Base-by-base conservation (phyloP, 768 basidiomycete genomes). In the Phanerochaete carnosa region DNA sequence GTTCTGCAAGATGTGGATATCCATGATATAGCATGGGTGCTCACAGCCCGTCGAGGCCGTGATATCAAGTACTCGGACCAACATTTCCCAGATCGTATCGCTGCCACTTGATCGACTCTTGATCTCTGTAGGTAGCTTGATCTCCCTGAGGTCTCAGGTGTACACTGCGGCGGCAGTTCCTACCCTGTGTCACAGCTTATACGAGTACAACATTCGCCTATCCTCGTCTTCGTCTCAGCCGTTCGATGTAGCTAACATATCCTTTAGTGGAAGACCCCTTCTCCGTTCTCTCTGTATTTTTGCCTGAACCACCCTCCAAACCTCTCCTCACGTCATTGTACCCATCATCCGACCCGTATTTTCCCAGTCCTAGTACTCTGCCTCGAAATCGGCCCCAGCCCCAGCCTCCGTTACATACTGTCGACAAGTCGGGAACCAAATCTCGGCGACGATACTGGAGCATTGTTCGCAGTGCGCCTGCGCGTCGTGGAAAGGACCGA, bases 241-340 rank as follows among this genome's bases (percentile, higher is more conserved):
- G n/a, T n/a, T n/a, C 45, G 23, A 22, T 5, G 33, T 35, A 35
- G 13, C 13, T 43, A 19, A 43, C 39, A 4, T 28, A 45, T 19
- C 33, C 13, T 45, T n/a, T 54, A 91, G 89, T 91, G 81, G 90
- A 92, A 70, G 88, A 91, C 62, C 89, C 90, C 0, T 91, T 91
- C 70, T 80, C 87, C 11, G 73, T 88, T 0, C 78, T 92, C 1
- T 86, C 83, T 19, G 75, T 76, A 35, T 77, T 91, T 50, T 84
- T 83, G 12, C 87, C 87, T 11, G 86, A 89, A 11, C 76, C 79
- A 0, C 78, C 67, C 5, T 71, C 78, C n/a, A 77, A 81, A 26
- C 89, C 88, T 2, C 78, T 76, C 35, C 74, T 91, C 15, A 75
- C 78, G 2, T 83, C 88, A 9, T 73, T 92, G 13, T 84, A 83